Evolutionary conservation across 2,329 filamentous ascomycete species (phyloP).

Genomic region (Nemania abortiva): DNA sequence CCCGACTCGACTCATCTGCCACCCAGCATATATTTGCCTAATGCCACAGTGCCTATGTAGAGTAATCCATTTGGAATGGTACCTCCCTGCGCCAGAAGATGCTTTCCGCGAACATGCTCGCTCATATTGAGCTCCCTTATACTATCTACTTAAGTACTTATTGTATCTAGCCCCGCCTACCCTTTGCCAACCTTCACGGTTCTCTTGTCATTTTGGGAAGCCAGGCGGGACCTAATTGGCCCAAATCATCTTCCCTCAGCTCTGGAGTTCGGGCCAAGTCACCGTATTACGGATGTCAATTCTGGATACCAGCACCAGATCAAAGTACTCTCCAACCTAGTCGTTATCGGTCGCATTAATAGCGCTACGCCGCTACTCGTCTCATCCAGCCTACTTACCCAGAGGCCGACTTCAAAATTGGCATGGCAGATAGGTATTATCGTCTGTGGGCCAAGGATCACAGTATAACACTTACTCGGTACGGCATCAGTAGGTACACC

Average conservation of each 20-base stretch:
- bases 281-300: background rate
- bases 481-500: background rate
- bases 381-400: background rate
- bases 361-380: background rate
- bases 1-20: constrained; percentile 3
- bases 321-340: no score
- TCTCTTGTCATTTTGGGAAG: constrained; percentile 29
- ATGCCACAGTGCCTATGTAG: background rate
- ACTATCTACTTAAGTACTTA: background rate
- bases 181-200: background rate
- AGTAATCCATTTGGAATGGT: background rate
- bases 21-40: constrained; percentile 2
- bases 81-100: background rate
- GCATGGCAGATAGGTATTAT: background rate
- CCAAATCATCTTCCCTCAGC: constrained; percentile 1
- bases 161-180: background rate
- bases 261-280: constrained; percentile 10
- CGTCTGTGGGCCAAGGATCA: background rate
- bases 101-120: background rate
- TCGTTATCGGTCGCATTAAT: no score
- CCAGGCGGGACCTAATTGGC: constrained; percentile 24
- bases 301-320: background rate
- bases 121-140: background rate
- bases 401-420: background rate
- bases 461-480: background rate